Evolutionary conservation across 805 yeast species (phyloP).

Genomic region (Spathaspora arborariae): DNA sequence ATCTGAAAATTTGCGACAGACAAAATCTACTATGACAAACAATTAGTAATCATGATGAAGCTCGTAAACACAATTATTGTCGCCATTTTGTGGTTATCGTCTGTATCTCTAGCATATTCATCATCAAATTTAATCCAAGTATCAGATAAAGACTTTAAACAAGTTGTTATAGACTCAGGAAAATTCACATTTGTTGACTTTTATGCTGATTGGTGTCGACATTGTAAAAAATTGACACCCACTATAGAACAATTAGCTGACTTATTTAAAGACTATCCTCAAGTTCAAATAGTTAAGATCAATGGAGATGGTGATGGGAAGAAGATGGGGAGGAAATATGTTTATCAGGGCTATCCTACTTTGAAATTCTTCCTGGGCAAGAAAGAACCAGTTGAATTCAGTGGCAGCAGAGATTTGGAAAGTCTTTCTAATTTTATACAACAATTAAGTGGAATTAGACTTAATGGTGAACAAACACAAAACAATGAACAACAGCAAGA

Average conservation of each 20-base stretch:
- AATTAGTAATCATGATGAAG: neutral
- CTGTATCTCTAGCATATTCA: conserved; percentile 6
- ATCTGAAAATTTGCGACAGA: neutral
- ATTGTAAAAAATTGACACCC: conserved; percentile 59
- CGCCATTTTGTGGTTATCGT: neutral
- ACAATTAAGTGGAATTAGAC: conserved; percentile 26
- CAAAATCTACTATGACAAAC: neutral
- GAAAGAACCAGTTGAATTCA: conserved; percentile 48
- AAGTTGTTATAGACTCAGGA: conserved; percentile 52
- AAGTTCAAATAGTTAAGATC: conserved; percentile 49
- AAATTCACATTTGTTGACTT: conserved; percentile 43
- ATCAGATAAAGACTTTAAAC: conserved; percentile 50
- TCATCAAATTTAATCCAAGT: conserved; percentile 33
- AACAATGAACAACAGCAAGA: conserved; percentile 1
- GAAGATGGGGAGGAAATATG: conserved; percentile 45
- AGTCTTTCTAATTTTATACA: conserved; percentile 52
- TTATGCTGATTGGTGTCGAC: conserved; percentile 72
- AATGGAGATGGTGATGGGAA: conserved; percentile 57
- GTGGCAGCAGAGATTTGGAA: conserved; percentile 51
- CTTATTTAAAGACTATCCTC: conserved; percentile 23
- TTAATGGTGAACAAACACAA: conserved; percentile 4
- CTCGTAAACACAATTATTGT: neutral
- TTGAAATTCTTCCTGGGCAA: conserved; percentile 52
- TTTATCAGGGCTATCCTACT: conserved; percentile 64
- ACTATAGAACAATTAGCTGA: conserved; percentile 36